These are phyloP conservation scores for Salix viminalis DNA, from an alignment of 345 rosid genomes.

Conservation along the genomic window DNA sequence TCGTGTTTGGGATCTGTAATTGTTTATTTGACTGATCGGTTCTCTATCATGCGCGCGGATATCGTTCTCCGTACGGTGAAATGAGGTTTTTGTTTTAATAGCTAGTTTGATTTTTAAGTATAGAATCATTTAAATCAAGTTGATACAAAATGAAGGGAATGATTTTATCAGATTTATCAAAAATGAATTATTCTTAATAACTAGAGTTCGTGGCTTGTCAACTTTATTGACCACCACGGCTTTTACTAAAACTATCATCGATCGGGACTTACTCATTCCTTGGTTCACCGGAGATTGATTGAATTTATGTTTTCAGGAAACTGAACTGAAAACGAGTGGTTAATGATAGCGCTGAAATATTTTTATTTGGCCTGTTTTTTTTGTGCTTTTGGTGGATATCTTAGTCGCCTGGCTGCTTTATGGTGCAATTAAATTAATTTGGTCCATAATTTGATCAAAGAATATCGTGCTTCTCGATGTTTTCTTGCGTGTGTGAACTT, in stretches of 20 bases:
- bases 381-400: not conserved
- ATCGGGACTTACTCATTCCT: not conserved
- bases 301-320: not conserved
- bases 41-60: not conserved
- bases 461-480: not conserved
- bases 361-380: not conserved
- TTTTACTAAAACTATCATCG: not conserved
- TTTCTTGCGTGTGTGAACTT: not conserved
- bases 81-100: not conserved
- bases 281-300: not conserved
- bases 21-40: conserved; percentile 5
- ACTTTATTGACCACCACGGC: not conserved
- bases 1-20: not conserved
- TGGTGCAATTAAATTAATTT: not conserved
- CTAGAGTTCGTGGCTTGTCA: not conserved
- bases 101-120: not conserved
- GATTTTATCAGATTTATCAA: not conserved
- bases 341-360: not conserved
- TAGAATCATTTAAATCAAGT: not conserved
- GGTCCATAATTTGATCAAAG: not conserved
- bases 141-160: not conserved
- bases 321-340: not conserved
- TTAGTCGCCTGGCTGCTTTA: not conserved
- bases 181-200: not conserved
- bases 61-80: not conserved